Base-by-base conservation (phyloP, 2,329 filamentous ascomycete species). In the Colletotrichum tanaceti region DNA sequence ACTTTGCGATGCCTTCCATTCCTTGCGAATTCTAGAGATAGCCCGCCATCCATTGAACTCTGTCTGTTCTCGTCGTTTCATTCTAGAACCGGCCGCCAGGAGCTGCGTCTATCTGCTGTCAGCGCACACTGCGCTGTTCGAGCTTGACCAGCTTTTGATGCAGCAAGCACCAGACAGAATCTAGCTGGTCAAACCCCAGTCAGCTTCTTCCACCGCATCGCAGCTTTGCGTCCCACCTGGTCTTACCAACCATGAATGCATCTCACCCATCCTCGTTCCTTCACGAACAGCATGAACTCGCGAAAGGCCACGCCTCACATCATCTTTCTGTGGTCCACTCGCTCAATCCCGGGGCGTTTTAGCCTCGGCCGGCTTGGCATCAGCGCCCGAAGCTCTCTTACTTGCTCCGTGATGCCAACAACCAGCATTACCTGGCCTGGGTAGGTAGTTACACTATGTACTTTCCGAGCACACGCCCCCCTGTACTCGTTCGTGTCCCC, bases 31-130 rank as follows among this genome's bases (percentile, higher is more conserved):
- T 38, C 24, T 38, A 18, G 2, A 47, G 43, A 24, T 16, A 18
- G 32, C 43, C 57, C 22, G 39, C 20, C 20, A 38, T n/a, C 13
- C n/a, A 18, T 38, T 14, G 7, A 52, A 57, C 54, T 44, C 9
- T 28, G 20, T 43, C 50, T 46, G 57, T 44, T 55, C 55, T 46
- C 57, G 57, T 65, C 39, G 24, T 35, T 60, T 65, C 50, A 52
- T 61, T 57, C 62, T 32, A 57, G 54, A 43, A 44, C 41, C n/a
- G 44, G 54, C 61, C 47, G 38, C 62, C 57, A 46, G 47, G 43
- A 68, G 64, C 64, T 64, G 52, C 39, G 38, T 43, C 57, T 64
- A 47, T 43, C 44, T 68, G 44, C n/a, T 7, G 38, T 28, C 16
- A 18, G 18, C 4, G 18, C 5, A 35, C 43, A 28, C 55, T 38